Base-by-base conservation (phyloP, 1,139 yeast genomes). In the Saccharomyces pastorianus region DNA sequence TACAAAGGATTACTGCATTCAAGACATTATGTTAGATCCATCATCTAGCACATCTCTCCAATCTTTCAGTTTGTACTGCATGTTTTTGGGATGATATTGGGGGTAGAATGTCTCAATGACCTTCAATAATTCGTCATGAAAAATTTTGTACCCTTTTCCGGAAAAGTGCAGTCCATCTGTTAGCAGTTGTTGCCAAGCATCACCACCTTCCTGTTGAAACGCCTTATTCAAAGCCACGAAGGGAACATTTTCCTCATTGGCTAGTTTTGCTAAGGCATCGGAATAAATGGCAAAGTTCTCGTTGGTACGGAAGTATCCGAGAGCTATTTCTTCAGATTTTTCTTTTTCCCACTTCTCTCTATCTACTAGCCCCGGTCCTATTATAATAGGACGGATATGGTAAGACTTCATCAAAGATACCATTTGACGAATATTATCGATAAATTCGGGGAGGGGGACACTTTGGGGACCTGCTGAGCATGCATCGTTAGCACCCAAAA, bases 401-500 rank as follows among this genome's bases (percentile, higher is more conserved):
- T 74, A 65, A 1, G 64, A 66, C 31, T 69, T 60, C 13, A 80
- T 73, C 52, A 72, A 56, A 11, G 70, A 58, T 6, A 81, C 72
- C 62, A 86, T 66, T 20, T 58, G 59, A 11, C 62, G 64, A 54
- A 80, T 70, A 64, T 88, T 87, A 6, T 68, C 70, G 23, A 67
- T 55, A 64, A 72, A 87, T 55, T 78, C 73, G 0, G 71, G 76
- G 8, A 83, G 49, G 1, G 79, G 76, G 1, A 85, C 88, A 25
- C 73, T 73, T 65, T 86, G 95, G 25, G 73, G 69, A 34, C 75
- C 76, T 3, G 69, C 71, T 3, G 73, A 61, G 5, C 73, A 73
- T 0, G 88, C 82, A 66, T 88, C 96, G 63, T 88, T 88, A 9
- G 95, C 78, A 1, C 96, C 96, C 61, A 86, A 81, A 67, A 84